Evolutionary conservation across 139 green algal species (phyloP).

Genomic region (Diplosphaera chodatii): DNA sequence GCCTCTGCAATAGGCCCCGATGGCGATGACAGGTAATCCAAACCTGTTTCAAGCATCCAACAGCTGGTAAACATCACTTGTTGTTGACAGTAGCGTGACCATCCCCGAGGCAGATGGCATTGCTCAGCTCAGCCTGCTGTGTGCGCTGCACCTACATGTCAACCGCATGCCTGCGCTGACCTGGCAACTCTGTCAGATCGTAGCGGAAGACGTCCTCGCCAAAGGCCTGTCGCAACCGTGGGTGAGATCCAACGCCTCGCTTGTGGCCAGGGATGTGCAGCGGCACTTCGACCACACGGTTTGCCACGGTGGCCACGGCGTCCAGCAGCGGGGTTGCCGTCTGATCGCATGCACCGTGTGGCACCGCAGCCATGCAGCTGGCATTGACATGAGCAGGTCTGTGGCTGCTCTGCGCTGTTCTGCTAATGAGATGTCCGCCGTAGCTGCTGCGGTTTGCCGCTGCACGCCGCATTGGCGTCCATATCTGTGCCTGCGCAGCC

Average conservation of each 20-base stretch:
- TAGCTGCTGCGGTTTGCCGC: no score
- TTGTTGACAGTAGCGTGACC: no score
- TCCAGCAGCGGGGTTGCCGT: slow-evolving; percentile 37
- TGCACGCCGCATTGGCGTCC: no score
- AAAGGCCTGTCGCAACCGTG: slow-evolving; percentile 3
- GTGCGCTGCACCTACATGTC: no score
- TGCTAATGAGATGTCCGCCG: no score
- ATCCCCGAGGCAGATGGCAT: no score
- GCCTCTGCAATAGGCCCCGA: slow-evolving; percentile 65
- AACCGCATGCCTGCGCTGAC: no score
- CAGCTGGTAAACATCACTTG: neutral
- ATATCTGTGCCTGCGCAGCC: no score
- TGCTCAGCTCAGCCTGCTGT: no score
- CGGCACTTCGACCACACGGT: slow-evolving; percentile 27
- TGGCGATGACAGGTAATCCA: slow-evolving; percentile 71
- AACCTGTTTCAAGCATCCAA: slow-evolving; percentile 44
- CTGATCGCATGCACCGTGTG: neutral
- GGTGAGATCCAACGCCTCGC: slow-evolving; percentile 8
- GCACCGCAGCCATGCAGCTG: neutral
- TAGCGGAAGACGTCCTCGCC: slow-evolving; percentile 18
- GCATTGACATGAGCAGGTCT: no score
- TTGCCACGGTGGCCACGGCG: slow-evolving; percentile 38
- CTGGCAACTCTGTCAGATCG: slow-evolving; percentile 78
- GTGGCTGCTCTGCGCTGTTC: no score
- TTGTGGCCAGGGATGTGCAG: slow-evolving; percentile 87